Base-by-base conservation (phyloP, 345 rosid species). In the Pistacia atlantica region DNA sequence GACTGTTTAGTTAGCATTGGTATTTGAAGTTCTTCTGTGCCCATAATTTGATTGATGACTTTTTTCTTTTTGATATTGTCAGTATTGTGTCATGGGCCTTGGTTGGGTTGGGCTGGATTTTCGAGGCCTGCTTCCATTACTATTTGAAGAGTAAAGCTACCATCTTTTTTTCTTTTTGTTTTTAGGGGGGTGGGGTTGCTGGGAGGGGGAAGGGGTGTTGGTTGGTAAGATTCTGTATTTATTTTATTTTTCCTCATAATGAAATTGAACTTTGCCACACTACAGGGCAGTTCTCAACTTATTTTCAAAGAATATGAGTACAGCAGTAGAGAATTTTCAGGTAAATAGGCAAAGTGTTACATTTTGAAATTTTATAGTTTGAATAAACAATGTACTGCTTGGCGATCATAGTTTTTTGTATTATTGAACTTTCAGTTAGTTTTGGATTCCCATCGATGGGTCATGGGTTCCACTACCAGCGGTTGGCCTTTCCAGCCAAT, bases 381-480 rank as follows among this genome's bases (percentile, higher is more conserved):
- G 25, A 25, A 25, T 25, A 25, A 25, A 25, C 25, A 25, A 0
- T 25, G 25, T 65, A 31, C 33, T 31, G 33, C 33, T 31, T 31
- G 33, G 33, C 33, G 3, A 31, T 31, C 33, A 31, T 31, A 31
- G 1, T 31, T 31, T 31, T 31, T 31, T 31, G 33, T 31, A 31
- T 31, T 31, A 31, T 31, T 31, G 33, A 31, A 31, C 33, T 31
- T 31, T 31, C 33, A 31, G 99, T 82, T 96, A 86, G 97, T 96
- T 81, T 82, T 93, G 92, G 97, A 93, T 87, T 91, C 98, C 57
- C 99, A 93, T 82, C 95, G 95, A 42, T 93, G 99, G 98, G 97
- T 96, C 77, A 42, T 93, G 99, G 98, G 97, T 96, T 78, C 97
- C 97, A 42, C 70, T 96, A n/a, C 99, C 99, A 46, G 88, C 91